A percentile compares a stretch with the other conserved stretches of the same genome.
Evolutionary conservation across 352 stramenopile genomes (phyloP).

Genomic region (Saprolegnia parasitica): DNA sequence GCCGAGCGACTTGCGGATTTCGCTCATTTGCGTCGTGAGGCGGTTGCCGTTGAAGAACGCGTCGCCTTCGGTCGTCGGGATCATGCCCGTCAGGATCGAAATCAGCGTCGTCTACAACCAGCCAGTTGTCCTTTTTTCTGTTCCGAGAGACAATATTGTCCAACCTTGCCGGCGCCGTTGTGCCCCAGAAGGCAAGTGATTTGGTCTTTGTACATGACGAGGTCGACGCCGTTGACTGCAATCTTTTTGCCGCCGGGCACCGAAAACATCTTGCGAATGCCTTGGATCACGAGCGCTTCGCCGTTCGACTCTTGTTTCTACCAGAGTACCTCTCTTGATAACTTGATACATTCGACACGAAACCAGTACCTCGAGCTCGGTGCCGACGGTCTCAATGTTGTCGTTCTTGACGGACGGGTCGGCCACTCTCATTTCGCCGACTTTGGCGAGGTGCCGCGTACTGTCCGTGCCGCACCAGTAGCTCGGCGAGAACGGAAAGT

Average conservation of each 20-base stretch:
- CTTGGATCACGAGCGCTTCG: conserved; percentile 47
- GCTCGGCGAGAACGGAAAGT: conserved; percentile 84
- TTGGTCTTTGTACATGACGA: conserved; percentile 79
- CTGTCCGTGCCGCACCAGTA: conserved; percentile 64
- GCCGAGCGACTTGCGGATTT: conserved; percentile 88
- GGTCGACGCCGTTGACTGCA: conserved; percentile 77
- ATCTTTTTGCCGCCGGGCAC: conserved; percentile 76
- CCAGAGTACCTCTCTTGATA: conserved; percentile 34
- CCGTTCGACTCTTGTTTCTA: conserved; percentile 47
- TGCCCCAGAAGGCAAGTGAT: conserved; percentile 76
- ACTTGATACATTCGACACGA: conserved; percentile 34
- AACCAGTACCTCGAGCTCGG: conserved; percentile 42
- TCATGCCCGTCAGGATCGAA: conserved; percentile 68
- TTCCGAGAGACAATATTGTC: conserved; percentile 30
- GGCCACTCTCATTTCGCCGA: conserved; percentile 16
- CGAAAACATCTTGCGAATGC: conserved; percentile 69
- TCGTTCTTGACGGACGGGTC: conserved; percentile 31
- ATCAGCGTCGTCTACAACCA: conserved; percentile 65
- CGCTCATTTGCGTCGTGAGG: conserved; percentile 66
- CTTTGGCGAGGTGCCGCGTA: conserved; percentile 6
- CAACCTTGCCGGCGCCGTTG: conserved; percentile 64
- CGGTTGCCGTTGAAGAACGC: conserved; percentile 70
- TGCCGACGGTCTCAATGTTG: conserved; percentile 31
- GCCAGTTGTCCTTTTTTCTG: too few species aligned
- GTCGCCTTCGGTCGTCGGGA: conserved; percentile 43